phyloP scores from a whole-genome alignment of 345 rosid species.

The Eucalyptus shirleyi region DNA sequence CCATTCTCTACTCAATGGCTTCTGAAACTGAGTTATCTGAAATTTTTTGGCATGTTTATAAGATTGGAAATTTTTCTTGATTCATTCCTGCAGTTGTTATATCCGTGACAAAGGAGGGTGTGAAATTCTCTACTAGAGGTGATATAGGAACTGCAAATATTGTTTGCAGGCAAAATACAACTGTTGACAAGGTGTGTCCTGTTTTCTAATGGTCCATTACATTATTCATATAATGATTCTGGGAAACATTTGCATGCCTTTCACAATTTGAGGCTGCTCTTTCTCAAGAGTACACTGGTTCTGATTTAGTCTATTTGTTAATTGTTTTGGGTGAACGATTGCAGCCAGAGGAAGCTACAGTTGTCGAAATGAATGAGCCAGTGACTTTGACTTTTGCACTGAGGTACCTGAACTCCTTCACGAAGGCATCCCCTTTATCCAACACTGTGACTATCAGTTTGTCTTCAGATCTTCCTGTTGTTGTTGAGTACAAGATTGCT shows the following conservation, averaged over 20 bases:
- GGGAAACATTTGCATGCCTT: background rate
- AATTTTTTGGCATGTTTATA: background rate
- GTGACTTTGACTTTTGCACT: conserved; percentile 85
- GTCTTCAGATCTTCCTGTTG: conserved; percentile 94
- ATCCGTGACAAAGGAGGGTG: conserved; percentile 96
- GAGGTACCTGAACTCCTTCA: conserved; percentile 97
- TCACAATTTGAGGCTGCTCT: background rate
- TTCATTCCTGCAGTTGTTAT: conserved; percentile 51
- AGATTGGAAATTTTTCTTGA: background rate
- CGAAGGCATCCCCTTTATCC: conserved; percentile 90
- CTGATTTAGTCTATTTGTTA: background rate
- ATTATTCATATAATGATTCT: background rate
- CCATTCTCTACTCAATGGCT: background rate
- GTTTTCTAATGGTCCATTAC: background rate
- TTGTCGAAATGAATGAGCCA: conserved; percentile 90
- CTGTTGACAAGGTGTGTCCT: conserved; percentile 69
- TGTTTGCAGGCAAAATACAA: conserved; percentile 87
- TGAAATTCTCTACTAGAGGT: conserved; percentile 92
- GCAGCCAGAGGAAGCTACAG: conserved; percentile 92
- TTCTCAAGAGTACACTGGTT: background rate
- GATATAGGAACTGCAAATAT: conserved; percentile 95
- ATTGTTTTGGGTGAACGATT: background rate
- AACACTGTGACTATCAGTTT: conserved; percentile 74
- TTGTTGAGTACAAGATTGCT: conserved; percentile 96
- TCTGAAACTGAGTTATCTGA: background rate